A percentile compares a stretch with the other conserved stretches of the same genome.
These are phyloP conservation scores for Taphrina pruni DNA, from an alignment of 1,139 yeast genomes.

Conservation along the genomic window DNA sequence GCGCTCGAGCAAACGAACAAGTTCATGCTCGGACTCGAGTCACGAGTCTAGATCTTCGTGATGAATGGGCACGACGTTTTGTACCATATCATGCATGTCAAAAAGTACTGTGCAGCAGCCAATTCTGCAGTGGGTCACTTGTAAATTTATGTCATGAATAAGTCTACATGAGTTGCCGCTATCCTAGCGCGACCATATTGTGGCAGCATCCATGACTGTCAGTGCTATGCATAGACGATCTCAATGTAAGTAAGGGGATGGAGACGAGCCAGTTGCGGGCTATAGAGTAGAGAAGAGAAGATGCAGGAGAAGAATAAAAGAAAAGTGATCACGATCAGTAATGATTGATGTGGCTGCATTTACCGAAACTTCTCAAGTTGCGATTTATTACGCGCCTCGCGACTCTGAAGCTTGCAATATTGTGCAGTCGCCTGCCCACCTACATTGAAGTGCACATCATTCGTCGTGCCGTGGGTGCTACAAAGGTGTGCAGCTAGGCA, in stretches of 20 bases:
- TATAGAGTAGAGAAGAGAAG: neutral
- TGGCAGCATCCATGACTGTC: no score
- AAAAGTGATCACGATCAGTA: conserved; percentile 9
- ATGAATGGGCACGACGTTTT: neutral
- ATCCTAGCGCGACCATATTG: neutral
- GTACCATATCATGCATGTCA: conserved; percentile 1
- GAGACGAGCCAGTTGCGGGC: neutral
- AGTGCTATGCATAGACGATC: neutral
- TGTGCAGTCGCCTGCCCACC: neutral
- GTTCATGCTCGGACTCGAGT: conserved; percentile 33
- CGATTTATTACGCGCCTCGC: conserved; percentile 14
- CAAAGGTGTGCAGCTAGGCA: neutral
- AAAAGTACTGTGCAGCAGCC: neutral
- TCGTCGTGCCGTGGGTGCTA: no score
- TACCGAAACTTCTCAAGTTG: neutral
- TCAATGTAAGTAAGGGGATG: neutral
- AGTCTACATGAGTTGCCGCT: no score
- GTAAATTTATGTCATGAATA: no score
- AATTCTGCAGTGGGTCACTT: no score
- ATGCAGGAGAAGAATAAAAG: neutral
- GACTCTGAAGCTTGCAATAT: neutral
- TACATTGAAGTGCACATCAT: no score
- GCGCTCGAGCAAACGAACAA: conserved; percentile 40
- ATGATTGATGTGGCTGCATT: conserved; percentile 11
- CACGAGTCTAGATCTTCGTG: neutral